Conservation (phyloP, 441 rosid species). For the Aquilaria agallochum region DNA sequence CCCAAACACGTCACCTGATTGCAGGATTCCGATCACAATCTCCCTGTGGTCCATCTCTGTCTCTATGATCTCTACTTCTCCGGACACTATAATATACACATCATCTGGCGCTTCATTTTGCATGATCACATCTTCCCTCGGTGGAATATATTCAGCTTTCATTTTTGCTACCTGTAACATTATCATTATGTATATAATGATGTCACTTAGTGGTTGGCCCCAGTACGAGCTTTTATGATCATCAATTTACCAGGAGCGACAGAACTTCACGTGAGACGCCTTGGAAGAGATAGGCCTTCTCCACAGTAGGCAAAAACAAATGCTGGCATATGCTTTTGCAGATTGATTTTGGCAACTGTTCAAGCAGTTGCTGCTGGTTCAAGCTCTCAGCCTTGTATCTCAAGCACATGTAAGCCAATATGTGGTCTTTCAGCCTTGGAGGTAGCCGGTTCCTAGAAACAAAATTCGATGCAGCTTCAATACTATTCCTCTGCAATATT, state of each 20-base stretch:
- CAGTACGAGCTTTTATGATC: background rate
- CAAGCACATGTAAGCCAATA: slow-evolving; percentile 67
- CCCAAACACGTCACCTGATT: slow-evolving; percentile 73
- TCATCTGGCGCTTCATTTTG: slow-evolving; percentile 63
- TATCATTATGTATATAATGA: background rate
- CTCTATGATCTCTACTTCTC: slow-evolving; percentile 59
- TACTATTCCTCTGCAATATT: slow-evolving; percentile 55
- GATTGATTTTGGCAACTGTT: slow-evolving; percentile 71
- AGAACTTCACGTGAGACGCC: slow-evolving; percentile 44
- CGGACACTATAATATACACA: slow-evolving; percentile 62
- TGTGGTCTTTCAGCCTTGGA: slow-evolving; percentile 45
- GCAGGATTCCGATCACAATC: slow-evolving; percentile 44
- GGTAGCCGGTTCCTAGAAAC: slow-evolving; percentile 56
- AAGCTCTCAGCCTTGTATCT: slow-evolving; percentile 72
- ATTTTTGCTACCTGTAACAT: slow-evolving; percentile 49
- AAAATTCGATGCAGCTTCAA: slow-evolving; percentile 57
- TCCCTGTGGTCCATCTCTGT: slow-evolving; percentile 54
- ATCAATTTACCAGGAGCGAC: slow-evolving; percentile 38
- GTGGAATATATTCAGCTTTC: slow-evolving; percentile 73
- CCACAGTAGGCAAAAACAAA: slow-evolving; percentile 54
- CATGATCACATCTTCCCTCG: slow-evolving; percentile 62
- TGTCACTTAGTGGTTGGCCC: too few species aligned
- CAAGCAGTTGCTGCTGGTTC: slow-evolving; percentile 59
- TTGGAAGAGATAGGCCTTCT: slow-evolving; percentile 55
- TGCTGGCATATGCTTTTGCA: slow-evolving; percentile 66